Conservation (phyloP, 2,329 filamentous ascomycete species). For the Beauveria rudraprayagi region DNA sequence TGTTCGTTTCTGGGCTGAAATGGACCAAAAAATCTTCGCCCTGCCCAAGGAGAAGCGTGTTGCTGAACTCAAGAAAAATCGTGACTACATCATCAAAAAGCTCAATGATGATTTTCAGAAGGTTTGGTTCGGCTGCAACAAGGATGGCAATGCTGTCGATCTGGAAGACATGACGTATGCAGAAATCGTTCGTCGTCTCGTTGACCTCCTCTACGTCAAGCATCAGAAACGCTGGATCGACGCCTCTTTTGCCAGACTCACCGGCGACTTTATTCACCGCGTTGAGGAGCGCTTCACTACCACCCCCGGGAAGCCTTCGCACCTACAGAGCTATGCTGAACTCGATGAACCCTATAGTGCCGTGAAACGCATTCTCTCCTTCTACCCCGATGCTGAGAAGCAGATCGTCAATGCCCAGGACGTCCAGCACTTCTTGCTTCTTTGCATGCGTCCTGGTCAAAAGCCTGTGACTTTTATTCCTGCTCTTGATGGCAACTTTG, state of each 20-base stretch:
- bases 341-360: slow-evolving; percentile 73
- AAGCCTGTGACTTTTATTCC: slow-evolving; percentile 97
- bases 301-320: slow-evolving; percentile 61
- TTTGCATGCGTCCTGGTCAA: slow-evolving; percentile 85
- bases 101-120: slow-evolving; percentile 96
- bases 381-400: slow-evolving; percentile 77
- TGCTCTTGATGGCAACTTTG: slow-evolving; percentile 91
- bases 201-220: slow-evolving; percentile 85
- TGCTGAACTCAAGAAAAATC: slow-evolving; percentile 78
- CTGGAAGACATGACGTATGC: slow-evolving; percentile 94
- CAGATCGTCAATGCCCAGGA: slow-evolving; percentile 98
- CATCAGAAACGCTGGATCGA: slow-evolving; percentile 91
- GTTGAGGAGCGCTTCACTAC: slow-evolving; percentile 92
- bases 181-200: slow-evolving; percentile 78
- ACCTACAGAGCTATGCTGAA: slow-evolving; percentile 85
- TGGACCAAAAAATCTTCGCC: slow-evolving; percentile 97
- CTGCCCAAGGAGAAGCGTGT: slow-evolving; percentile 92
- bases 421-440: slow-evolving; percentile 89
- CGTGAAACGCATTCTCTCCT: slow-evolving; percentile 68
- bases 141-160: slow-evolving; percentile 70
- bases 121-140: slow-evolving; percentile 90
- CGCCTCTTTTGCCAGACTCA: slow-evolving; percentile 69
- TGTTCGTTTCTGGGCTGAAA: slow-evolving; percentile 95
- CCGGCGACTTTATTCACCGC: slow-evolving; percentile 92
- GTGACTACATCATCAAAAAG: slow-evolving; percentile 88